These are phyloP conservation scores for Cyberlindnera maritima DNA, from an alignment of 805 yeast genomes.

Conservation along the genomic window DNA sequence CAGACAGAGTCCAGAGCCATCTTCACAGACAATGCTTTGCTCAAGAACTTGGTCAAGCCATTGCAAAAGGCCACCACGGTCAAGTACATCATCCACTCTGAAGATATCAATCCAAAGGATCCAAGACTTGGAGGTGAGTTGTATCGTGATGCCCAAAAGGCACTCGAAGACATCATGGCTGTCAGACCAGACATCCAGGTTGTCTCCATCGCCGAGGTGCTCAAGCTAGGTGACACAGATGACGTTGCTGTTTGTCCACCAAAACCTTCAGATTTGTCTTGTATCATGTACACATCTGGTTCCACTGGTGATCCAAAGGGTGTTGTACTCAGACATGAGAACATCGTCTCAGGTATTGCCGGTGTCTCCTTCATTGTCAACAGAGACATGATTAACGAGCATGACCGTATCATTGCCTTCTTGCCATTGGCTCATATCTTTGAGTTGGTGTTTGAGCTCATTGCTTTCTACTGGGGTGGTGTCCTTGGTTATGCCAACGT, in stretches of 20 bases:
- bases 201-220: conserved; percentile 60
- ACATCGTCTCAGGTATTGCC: conserved; percentile 79
- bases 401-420: conserved; percentile 80
- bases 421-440: conserved; percentile 96
- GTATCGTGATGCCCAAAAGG: conserved; percentile 54
- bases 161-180: conserved; percentile 55
- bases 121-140: conserved; percentile 60
- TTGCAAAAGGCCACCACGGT: conserved; percentile 59
- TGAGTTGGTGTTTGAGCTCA: conserved; percentile 84
- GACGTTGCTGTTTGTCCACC: conserved; percentile 40
- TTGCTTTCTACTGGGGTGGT: conserved; percentile 85
- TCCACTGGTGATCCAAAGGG: conserved; percentile 84
- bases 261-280: conserved; percentile 47
- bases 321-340: conserved; percentile 60
- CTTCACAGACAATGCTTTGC: conserved; percentile 78
- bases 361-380: conserved; percentile 72
- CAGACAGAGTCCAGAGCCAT: conserved; percentile 79
- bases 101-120: conserved; percentile 57
- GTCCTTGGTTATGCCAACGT: conserved; percentile 87
- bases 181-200: conserved; percentile 77
- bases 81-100: conserved; percentile 70
- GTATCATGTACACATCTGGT: conserved; percentile 73
- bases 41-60: conserved; percentile 67
- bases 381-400: conserved; percentile 43
- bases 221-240: conserved; percentile 58